Evolutionary conservation across 2,329 filamentous ascomycete species (phyloP), one percentile per base, ranked within the genome.

Genomic region (Talaromyces sp.): DNA sequence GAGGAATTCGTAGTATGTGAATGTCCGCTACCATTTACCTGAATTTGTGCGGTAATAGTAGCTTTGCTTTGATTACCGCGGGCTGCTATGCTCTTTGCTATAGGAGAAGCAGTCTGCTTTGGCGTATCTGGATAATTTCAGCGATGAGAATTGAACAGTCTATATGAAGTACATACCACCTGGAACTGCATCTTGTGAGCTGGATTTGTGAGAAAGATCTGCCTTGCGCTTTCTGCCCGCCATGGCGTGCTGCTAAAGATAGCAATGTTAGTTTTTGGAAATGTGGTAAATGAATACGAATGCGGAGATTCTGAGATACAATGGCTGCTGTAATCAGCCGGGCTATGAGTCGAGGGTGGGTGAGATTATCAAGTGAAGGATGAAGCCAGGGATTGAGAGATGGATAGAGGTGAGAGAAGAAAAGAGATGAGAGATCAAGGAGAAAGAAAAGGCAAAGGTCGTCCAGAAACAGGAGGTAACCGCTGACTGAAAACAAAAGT

Each of bases 161-260:
- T 11, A 59, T n/a, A 13, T 13, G 50, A 47, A 31, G 13, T 47
- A 22, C 50, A 47, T 57, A 63, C 61, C 61, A 14, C 43, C 33
- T 47, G 39, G 39, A 50, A 43, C 35, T 9, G 22, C 47, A 13
- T 60, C 35, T 61, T 45, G 49, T 24, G 64, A 64, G 58, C 33
- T 49, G 6, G 60, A 56, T 58, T 27, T 41, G 52, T 69, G 69
- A 61, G 71, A 62, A 50, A 73, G 70, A 59, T 72, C 72, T 60
- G 71, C 67, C 64, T 73, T 76, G 66, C 75, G 75, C 69, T 74
- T 76, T 67, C 72, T 71, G 66, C 75, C 76, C 68, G 74, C 75
- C 76, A 78, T 78, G 64, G 68, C 69, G 71, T 68, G 69, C 67
- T 70, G 70, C 68, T 71, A 11, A 6, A 19, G 31, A 35, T 62